Conservation (phyloP, 2,329 filamentous ascomycete genomes). For the Trichophyton benhamiae region DNA sequence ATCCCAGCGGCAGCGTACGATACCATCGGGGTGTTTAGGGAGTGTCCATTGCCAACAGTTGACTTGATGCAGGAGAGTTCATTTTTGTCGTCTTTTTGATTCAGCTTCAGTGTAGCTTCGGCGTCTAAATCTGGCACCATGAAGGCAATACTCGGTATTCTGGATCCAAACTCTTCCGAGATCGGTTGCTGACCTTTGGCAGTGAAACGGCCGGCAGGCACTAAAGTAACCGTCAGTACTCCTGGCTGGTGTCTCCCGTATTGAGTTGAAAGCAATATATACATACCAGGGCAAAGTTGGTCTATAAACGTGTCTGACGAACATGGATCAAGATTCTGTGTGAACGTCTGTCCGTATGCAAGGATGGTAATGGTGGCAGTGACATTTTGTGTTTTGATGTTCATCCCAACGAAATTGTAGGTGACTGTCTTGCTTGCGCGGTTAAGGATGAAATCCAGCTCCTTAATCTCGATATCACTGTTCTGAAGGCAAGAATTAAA, state of each 20-base stretch:
- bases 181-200: slow-evolving; percentile 62
- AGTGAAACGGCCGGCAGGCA: slow-evolving; percentile 57
- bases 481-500: slow-evolving; percentile 57
- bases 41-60: slow-evolving; percentile 75
- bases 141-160: slow-evolving; percentile 84
- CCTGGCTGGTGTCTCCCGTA: neutral
- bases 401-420: slow-evolving; percentile 75
- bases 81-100: slow-evolving; percentile 44
- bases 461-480: slow-evolving; percentile 56
- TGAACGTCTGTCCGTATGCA: slow-evolving; percentile 74
- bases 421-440: slow-evolving; percentile 57
- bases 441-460: slow-evolving; percentile 68
- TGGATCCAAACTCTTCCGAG: slow-evolving; percentile 54
- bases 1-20: slow-evolving; percentile 75
- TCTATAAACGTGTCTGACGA: slow-evolving; percentile 51
- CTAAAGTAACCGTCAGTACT: neutral
- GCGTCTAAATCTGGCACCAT: slow-evolving; percentile 81
- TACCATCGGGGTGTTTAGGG: slow-evolving; percentile 59
- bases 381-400: slow-evolving; percentile 62
- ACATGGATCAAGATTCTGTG: slow-evolving; percentile 74
- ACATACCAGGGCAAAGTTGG: slow-evolving; percentile 68
- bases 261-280: neutral
- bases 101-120: slow-evolving; percentile 65
- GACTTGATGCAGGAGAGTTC: slow-evolving; percentile 75
- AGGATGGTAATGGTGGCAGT: slow-evolving; percentile 61